Evolutionary conservation across 2,329 filamentous ascomycete genomes (phyloP).

Genomic region (Penicillium hesseltinei): DNA sequence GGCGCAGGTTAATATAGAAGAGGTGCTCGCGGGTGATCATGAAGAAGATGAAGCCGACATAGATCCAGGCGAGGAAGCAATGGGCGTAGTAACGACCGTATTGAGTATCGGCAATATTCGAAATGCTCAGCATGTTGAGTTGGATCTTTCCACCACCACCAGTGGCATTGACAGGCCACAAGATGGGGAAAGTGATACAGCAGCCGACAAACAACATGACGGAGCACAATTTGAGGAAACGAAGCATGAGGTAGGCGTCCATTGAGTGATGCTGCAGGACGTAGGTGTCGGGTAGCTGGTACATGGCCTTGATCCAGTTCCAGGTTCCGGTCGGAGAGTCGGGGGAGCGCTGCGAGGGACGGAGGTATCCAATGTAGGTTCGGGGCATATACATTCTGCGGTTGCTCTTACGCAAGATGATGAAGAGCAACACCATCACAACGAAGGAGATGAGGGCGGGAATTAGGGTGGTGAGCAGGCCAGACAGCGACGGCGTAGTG

Average conservation of each 20-base stretch:
- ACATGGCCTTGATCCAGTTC: slow-evolving; percentile 68
- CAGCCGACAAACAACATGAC: slow-evolving; percentile 81
- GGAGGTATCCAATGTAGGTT: slow-evolving; percentile 55
- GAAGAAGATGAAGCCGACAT: slow-evolving; percentile 84
- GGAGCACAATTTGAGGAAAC: slow-evolving; percentile 76
- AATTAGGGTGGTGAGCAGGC: slow-evolving; percentile 50
- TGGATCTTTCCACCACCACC: slow-evolving; percentile 65
- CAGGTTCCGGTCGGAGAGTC: slow-evolving; percentile 60
- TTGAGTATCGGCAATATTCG: slow-evolving; percentile 62
- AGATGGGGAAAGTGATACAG: slow-evolving; percentile 78
- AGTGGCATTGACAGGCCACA: slow-evolving; percentile 86
- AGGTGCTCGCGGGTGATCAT: slow-evolving; percentile 84
- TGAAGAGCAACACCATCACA: slow-evolving; percentile 50
- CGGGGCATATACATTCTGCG: slow-evolving; percentile 55
- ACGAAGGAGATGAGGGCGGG: slow-evolving; percentile 46
- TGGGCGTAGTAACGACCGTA: slow-evolving; percentile 77
- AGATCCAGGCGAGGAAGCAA: slow-evolving; percentile 75
- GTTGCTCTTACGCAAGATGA: slow-evolving; percentile 50
- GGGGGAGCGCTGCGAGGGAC: slow-evolving; percentile 56
- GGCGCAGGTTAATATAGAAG: slow-evolving; percentile 87
- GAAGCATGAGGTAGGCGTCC: slow-evolving; percentile 86
- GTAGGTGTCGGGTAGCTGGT: slow-evolving; percentile 68
- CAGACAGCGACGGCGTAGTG: slow-evolving; percentile 42
- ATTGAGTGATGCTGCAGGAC: slow-evolving; percentile 87
- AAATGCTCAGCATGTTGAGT: slow-evolving; percentile 75